Evolutionary conservation across 2,329 filamentous ascomycete species (phyloP), one percentile per base, ranked within the genome.

Genomic region (Ophiostoma novo-ulmi): DNA sequence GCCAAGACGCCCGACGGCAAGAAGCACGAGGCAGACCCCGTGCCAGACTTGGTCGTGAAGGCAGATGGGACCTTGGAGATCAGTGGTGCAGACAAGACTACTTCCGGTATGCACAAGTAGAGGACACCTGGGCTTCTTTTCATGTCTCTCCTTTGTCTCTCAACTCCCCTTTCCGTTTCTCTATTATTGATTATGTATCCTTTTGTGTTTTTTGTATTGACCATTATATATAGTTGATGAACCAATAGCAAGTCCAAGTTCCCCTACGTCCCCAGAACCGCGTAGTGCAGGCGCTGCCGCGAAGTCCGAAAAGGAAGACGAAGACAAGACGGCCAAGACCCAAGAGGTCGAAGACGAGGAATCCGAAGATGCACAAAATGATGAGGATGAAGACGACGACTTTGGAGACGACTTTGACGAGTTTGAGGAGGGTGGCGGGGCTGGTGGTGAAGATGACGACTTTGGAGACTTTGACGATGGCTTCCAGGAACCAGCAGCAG

Each of bases 401-500:
- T 87, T 86, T 76, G 85, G 83, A 31, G 85, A 88, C 75, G 86
- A 88, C 72, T 85, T 87, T 79, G 86, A 89, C 77, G 86, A 88
- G 73, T 88, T 89, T 74, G 85, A 87, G 75, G 86, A 88, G 75
- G 86, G 85, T 67, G 84, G 81, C 64, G 81, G 81, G 65, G 82
- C 81, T 26, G 85, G 85, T 65, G 81, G 81, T 8, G 82, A 82
- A 67, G 65, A 67, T 39, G 82, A 82, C 36, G 85, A 85, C 75
- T 89, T 89, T 80, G 87, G 88, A 76, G 89, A 91, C 76, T 93
- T 92, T 79, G 89, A 91, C 77, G 90, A 89, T 74, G 88, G 84
- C 52, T 92, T 92, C 77, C 85, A 92, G 76, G 82, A 87, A 77
- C 78, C 85, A 39, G 73, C 77, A 65, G 65, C 74, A 41, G 73